A percentile compares a stretch with the other conserved stretches of the same genome.
Conservation (phyloP, 140 eudicot species). For the Anethum foeniculum region DNA sequence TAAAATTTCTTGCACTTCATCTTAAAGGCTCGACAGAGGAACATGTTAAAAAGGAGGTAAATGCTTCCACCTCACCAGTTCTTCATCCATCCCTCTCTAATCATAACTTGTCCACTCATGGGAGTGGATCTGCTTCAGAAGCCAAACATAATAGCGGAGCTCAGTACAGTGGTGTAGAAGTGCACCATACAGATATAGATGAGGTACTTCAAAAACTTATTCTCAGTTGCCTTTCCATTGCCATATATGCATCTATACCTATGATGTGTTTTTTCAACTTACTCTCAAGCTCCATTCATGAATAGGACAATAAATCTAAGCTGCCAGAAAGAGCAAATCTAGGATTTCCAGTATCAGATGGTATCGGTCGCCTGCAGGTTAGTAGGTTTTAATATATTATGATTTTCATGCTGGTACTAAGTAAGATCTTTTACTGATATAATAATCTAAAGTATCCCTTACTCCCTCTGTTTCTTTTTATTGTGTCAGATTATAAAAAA, state of each 20-base stretch:
- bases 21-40: conserved; percentile 76
- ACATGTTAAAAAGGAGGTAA: conserved; percentile 72
- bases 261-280: neutral
- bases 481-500: conserved; percentile 63
- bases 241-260: neutral
- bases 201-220: conserved; percentile 32
- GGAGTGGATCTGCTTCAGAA: conserved; percentile 24
- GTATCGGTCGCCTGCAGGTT: conserved; percentile 81
- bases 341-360: conserved; percentile 76
- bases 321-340: conserved; percentile 51
- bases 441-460: neutral
- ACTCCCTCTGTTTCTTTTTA: neutral
- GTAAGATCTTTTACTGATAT: neutral
- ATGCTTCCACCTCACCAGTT: conserved; percentile 84
- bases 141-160: conserved; percentile 31
- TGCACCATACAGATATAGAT: conserved; percentile 29
- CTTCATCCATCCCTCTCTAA: conserved; percentile 52
- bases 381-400: conserved; percentile 5
- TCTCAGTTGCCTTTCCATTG: conserved; percentile 1
- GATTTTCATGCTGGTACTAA: neutral
- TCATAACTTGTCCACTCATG: conserved; percentile 31
- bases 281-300: neutral
- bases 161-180: conserved; percentile 29
- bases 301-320: conserved; percentile 52
- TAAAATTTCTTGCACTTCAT: conserved; percentile 9